Conservation (phyloP, 352 stramenopile genomes). For the Aphanomyces invadans region DNA sequence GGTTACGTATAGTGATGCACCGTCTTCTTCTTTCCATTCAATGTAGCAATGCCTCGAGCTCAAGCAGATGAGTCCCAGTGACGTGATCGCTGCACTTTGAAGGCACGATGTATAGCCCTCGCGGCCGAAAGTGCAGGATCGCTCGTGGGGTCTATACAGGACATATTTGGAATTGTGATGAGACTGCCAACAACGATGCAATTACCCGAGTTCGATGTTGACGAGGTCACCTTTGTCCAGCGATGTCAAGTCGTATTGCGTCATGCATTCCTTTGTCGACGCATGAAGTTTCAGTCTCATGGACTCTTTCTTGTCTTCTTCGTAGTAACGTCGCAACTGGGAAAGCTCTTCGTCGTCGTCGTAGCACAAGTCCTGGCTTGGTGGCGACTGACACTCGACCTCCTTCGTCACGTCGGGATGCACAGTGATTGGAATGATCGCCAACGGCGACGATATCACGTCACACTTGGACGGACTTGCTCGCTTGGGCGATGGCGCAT, state of each 20-base stretch:
- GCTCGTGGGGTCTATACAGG: background rate
- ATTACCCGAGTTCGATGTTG: slow-evolving; percentile 2
- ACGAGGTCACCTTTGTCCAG: slow-evolving; percentile 2
- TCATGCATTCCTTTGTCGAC: slow-evolving; percentile 1
- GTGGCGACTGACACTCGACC: background rate
- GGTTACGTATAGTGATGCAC: background rate
- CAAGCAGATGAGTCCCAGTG: background rate
- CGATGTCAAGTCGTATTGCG: background rate
- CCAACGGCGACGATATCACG: background rate
- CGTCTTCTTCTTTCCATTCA: background rate
- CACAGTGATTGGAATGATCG: slow-evolving; percentile 6
- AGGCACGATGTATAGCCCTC: background rate
- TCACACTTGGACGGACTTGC: background rate
- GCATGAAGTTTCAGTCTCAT: background rate
- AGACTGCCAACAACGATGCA: background rate
- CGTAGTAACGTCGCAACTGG: background rate
- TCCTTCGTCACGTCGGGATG: slow-evolving; percentile 3
- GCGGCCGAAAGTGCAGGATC: background rate
- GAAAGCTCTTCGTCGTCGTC: slow-evolving; percentile 6
- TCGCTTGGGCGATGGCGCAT: background rate
- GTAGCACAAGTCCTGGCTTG: background rate
- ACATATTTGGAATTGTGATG: no score
- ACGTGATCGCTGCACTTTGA: background rate
- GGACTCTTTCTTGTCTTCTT: background rate
- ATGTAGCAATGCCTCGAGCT: background rate